Evolutionary conservation across 176 grass and related monocot genomes (phyloP).

Genomic region (Juncus inflexus): DNA sequence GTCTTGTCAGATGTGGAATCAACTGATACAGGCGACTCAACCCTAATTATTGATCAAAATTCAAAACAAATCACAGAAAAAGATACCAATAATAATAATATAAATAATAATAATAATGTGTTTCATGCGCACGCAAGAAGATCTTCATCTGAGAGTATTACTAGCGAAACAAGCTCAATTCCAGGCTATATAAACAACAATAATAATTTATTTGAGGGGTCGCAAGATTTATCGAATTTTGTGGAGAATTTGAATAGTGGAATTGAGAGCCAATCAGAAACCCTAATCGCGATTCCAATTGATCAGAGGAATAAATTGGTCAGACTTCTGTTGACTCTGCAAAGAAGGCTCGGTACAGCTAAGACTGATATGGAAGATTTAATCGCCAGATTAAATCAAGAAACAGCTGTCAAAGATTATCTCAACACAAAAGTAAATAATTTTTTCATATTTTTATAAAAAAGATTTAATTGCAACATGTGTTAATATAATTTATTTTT

Average conservation of each 20-base stretch:
- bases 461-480: constrained; percentile 5
- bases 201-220: constrained; percentile 70
- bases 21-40: constrained; percentile 27
- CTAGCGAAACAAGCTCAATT: constrained; percentile 84
- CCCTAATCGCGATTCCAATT: constrained; percentile 56
- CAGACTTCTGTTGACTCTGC: constrained; percentile 78
- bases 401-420: constrained; percentile 94
- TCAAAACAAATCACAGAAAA: constrained; percentile 28
- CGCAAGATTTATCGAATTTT: constrained; percentile 46
- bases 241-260: constrained; percentile 48
- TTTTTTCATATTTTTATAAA: constrained; percentile 22
- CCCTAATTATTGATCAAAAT: constrained; percentile 23
- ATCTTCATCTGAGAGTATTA: constrained; percentile 82
- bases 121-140: constrained; percentile 58
- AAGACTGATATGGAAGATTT: constrained; percentile 99
- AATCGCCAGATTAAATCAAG: constrained; percentile 90
- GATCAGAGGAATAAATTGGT: constrained; percentile 81
- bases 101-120: constrained; percentile 26
- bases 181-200: constrained; percentile 33
- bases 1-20: constrained; percentile 32
- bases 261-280: constrained; percentile 38
- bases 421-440: constrained; percentile 79
- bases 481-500: constrained; percentile 18
- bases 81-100: constrained; percentile 19
- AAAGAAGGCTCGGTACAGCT: constrained; percentile 70